These are phyloP conservation scores for Rhododendron molle DNA, from an alignment of 148 eudicot genomes.

Conservation along the genomic window DNA sequence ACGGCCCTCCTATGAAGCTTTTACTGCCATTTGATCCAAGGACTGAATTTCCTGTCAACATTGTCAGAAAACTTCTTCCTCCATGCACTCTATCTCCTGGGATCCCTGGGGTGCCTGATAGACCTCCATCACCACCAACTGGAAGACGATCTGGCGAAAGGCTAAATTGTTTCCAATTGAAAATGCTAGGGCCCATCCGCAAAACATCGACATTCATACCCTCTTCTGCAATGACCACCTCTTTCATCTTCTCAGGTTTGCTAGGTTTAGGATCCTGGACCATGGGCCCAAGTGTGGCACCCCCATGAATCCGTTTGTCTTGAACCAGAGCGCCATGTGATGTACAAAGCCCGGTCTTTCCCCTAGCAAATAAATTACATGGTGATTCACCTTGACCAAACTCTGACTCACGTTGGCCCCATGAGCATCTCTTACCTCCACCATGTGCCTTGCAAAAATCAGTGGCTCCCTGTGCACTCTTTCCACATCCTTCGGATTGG, in stretches of 20 bases:
- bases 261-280: slow-evolving; percentile 40
- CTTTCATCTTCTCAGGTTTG: slow-evolving; percentile 27
- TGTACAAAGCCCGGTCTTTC: slow-evolving; percentile 68
- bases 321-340: slow-evolving; percentile 80
- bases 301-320: slow-evolving; percentile 96
- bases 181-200: slow-evolving; percentile 14
- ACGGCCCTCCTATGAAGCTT: slow-evolving; percentile 14
- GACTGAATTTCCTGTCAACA: slow-evolving; percentile 37
- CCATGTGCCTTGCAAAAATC: slow-evolving; percentile 99
- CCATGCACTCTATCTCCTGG: slow-evolving; percentile 95
- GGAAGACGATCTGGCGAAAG: slow-evolving; percentile 20
- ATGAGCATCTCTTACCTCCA: slow-evolving; percentile 83
- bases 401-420: slow-evolving; percentile 79
- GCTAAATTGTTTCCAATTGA: slow-evolving; percentile 19
- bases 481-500: slow-evolving; percentile 65
- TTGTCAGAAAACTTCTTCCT: slow-evolving; percentile 75
- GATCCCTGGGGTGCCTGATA: slow-evolving; percentile 20
- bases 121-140: slow-evolving; percentile 26
- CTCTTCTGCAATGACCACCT: slow-evolving; percentile 18
- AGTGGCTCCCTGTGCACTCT: slow-evolving; percentile 99
- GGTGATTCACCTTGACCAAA: slow-evolving; percentile 50
- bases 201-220: slow-evolving; percentile 33
- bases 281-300: slow-evolving; percentile 60
- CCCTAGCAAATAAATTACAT: slow-evolving; percentile 79
- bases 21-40: slow-evolving; percentile 21